Evolutionary conservation across 2,329 filamentous ascomycete species (phyloP), one percentile per base, ranked within the genome.

Genomic region (Dichotomopilus funicola): DNA sequence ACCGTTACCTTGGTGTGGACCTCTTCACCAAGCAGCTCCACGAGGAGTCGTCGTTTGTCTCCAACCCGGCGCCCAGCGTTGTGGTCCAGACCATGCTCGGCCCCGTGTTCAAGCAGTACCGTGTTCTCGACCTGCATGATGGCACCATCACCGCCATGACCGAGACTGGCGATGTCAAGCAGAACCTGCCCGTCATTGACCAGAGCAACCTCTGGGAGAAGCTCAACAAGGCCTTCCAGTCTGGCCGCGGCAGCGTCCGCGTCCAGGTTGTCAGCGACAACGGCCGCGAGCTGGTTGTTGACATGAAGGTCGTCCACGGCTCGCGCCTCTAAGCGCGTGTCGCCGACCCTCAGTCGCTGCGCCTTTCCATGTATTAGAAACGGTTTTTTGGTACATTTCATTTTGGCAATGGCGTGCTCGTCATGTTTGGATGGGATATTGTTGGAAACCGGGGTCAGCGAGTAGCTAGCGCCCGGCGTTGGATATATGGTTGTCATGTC

Each of bases 91-190:
- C 92, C 79, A 97, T 99, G 91, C 88, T 95, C 65, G 94, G 92
- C 68, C 94, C 94, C 62, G 86, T 97, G 79, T 96, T 97, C 90
- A 97, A 97, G 90, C 94, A 97, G 83, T 99, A 99, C 87, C 91
- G 94, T 71, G 92, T 99, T 72, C 87, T 99, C 61, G 94, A 99
- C 80, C 87, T 99, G 75, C 86, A 91, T 74, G 89, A 95, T 64
- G 91, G 82, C 67, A 7, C 59, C 71, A 76, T 99, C 70, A 90
- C 95, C 64, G 91, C 91, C 80, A 97, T 99, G 91, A 99, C 94
- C 72, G 94, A 99, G 87, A 89, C 87, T 63, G 91, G 94, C 68
- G 92, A 99, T 72, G 91, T 99, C 81, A 97, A 97, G 88, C 91
- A 96, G 78, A 85, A 83, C 67, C 82, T 99, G 58, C 83, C 89